Evolutionary conservation across 2,329 filamentous ascomycete genomes (phyloP).

Genomic region (Cadophora luteo-olivacea): DNA sequence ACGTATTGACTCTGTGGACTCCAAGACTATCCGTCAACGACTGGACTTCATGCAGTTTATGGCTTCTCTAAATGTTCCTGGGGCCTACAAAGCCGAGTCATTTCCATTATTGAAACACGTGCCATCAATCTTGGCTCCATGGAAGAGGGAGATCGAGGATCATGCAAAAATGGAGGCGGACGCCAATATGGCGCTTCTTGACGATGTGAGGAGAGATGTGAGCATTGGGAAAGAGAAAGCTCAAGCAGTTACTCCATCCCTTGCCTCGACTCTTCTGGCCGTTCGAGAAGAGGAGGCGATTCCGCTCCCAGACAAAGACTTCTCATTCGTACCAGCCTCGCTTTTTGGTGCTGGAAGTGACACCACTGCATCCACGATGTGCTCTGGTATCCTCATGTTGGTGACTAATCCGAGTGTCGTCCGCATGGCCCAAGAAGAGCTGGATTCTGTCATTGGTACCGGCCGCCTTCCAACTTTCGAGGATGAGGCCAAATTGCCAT

Average conservation of each 20-base stretch:
- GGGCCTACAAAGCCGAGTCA: conserved; percentile 47
- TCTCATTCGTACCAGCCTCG: conserved; percentile 43
- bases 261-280: conserved; percentile 43
- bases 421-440: conserved; percentile 49
- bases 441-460: conserved; percentile 49
- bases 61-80: conserved; percentile 52
- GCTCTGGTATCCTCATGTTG: conserved; percentile 47
- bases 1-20: conserved; percentile 54
- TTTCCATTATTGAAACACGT: conserved; percentile 44
- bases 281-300: conserved; percentile 38
- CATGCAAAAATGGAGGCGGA: conserved; percentile 34
- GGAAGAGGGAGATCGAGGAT: conserved; percentile 36
- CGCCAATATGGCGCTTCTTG: conserved; percentile 38
- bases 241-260: conserved; percentile 44
- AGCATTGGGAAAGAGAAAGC: conserved; percentile 36
- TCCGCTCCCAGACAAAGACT: conserved; percentile 39
- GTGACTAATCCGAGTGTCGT: conserved; percentile 48
- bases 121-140: conserved; percentile 42
- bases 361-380: conserved; percentile 46
- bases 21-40: conserved; percentile 53
- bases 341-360: conserved; percentile 49
- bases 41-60: conserved; percentile 57
- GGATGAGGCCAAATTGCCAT: conserved; percentile 50
- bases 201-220: conserved; percentile 43
- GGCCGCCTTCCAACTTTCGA: conserved; percentile 47